phyloP scores from a whole-genome alignment of 2,329 filamentous ascomycete genomes.

The Didymella arachidicola region DNA sequence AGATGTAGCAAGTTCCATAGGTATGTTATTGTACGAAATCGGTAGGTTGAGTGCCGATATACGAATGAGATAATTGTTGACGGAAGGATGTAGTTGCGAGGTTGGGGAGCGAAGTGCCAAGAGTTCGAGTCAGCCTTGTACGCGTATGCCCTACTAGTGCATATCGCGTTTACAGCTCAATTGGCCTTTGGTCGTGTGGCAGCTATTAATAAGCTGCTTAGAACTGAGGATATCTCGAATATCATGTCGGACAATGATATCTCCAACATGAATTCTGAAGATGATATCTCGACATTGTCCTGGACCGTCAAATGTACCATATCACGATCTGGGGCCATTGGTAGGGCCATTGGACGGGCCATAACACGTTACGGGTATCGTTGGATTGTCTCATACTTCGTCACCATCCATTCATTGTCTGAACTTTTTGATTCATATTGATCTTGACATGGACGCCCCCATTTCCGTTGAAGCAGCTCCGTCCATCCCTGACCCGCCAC shows the following conservation, averaged over 20 bases:
- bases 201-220: too few species aligned
- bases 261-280: neutral
- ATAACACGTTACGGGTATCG: conserved; percentile 12
- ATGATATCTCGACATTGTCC: too few species aligned
- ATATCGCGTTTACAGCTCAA: too few species aligned
- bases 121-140: conserved; percentile 7
- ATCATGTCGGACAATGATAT: neutral
- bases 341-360: too few species aligned
- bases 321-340: too few species aligned
- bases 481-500: conserved; percentile 41
- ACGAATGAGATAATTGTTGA: neutral
- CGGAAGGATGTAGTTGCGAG: neutral
- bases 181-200: too few species aligned
- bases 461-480: conserved; percentile 50
- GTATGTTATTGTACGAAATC: too few species aligned
- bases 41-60: neutral
- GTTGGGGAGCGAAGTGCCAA: conserved; percentile 13
- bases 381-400: conserved; percentile 25
- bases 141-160: neutral
- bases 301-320: too few species aligned
- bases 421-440: conserved; percentile 53
- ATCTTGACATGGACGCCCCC: conserved; percentile 53
- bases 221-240: too few species aligned
- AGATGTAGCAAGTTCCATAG: neutral
- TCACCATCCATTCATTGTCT: conserved; percentile 39